A percentile compares a stretch with the other conserved stretches of the same genome.
phyloP scores from a whole-genome alignment of 1,284 basidiomycete species.

The Ganoderma leucocontextum region DNA sequence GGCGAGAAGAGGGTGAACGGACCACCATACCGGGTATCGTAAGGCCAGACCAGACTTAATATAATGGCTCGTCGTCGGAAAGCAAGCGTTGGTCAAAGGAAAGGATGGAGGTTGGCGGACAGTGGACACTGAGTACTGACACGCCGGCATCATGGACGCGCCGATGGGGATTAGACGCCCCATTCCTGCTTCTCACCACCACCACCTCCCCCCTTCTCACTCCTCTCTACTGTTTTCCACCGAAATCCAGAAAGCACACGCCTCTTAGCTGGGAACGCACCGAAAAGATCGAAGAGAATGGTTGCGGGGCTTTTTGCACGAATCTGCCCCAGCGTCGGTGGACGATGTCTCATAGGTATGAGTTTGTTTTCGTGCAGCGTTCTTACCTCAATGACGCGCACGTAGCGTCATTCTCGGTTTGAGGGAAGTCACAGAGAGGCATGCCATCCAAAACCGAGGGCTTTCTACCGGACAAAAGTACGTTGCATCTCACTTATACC shows the following conservation, averaged over 20 bases:
- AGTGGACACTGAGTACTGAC: too few relatives aligned
- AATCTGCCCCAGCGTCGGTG: slow-evolving; percentile 24
- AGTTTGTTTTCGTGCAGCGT: background rate
- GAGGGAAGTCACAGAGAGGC: background rate
- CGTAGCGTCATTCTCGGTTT: slow-evolving; percentile 24
- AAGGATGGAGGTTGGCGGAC: too few relatives aligned
- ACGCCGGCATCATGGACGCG: too few relatives aligned
- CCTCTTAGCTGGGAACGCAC: too few relatives aligned
- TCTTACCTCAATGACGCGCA: background rate
- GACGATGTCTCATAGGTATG: slow-evolving; percentile 27
- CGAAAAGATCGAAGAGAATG: slow-evolving; percentile 10
- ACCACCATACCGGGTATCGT: too few relatives aligned
- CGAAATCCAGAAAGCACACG: background rate
- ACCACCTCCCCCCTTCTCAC: background rate
- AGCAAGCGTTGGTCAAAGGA: too few relatives aligned
- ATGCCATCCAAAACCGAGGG: background rate
- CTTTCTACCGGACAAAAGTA: slow-evolving; percentile 14
- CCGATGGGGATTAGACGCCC: background rate
- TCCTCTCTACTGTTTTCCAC: background rate
- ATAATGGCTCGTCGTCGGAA: too few relatives aligned
- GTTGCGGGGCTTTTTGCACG: slow-evolving; percentile 18
- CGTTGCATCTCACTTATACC: background rate
- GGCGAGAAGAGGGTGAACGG: too few relatives aligned
- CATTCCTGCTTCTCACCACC: background rate
- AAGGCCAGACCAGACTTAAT: too few relatives aligned